Conservation (phyloP, 441 rosid genomes). For the Breynia disticha region DNA sequence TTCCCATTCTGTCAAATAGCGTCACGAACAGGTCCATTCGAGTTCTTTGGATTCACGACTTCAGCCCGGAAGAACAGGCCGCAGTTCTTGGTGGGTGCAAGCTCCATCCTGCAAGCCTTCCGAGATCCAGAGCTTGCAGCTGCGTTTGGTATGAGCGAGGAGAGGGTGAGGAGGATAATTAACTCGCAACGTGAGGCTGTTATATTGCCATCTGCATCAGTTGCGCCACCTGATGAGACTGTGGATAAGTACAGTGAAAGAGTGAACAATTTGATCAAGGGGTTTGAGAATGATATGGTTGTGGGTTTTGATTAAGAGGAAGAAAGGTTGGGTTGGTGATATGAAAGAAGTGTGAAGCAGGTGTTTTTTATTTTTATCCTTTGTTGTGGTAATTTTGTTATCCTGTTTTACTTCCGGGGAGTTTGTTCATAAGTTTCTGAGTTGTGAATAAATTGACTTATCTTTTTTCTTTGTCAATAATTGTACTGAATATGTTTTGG, state of each 20-base stretch:
- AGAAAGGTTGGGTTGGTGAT: neutral
- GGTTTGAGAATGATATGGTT: slow-evolving; percentile 19
- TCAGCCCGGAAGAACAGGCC: slow-evolving; percentile 69
- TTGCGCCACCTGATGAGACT: slow-evolving; percentile 33
- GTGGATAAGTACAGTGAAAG: neutral
- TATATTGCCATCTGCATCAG: slow-evolving; percentile 52
- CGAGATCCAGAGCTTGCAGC: slow-evolving; percentile 45
- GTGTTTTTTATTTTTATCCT: neutral
- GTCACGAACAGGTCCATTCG: slow-evolving; percentile 41
- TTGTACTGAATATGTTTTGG: too few relatives aligned
- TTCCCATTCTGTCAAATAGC: slow-evolving; percentile 84
- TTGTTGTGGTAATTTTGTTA: neutral
- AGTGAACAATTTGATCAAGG: slow-evolving; percentile 14
- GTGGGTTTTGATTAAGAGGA: slow-evolving; percentile 17
- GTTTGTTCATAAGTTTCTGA: neutral
- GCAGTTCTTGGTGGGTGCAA: slow-evolving; percentile 61
- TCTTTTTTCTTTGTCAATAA: neutral
- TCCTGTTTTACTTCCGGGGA: neutral
- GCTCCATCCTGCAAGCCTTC: slow-evolving; percentile 44
- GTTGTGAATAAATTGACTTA: slow-evolving; percentile 8
- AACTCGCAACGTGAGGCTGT: slow-evolving; percentile 47
- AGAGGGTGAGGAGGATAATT: slow-evolving; percentile 24
- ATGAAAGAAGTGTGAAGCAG: neutral
- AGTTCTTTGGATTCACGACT: slow-evolving; percentile 84
- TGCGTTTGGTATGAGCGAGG: slow-evolving; percentile 42